Evolutionary conservation across 2,329 filamentous ascomycete genomes (phyloP).

Genomic region (Thielaviopsis ethacetica): DNA sequence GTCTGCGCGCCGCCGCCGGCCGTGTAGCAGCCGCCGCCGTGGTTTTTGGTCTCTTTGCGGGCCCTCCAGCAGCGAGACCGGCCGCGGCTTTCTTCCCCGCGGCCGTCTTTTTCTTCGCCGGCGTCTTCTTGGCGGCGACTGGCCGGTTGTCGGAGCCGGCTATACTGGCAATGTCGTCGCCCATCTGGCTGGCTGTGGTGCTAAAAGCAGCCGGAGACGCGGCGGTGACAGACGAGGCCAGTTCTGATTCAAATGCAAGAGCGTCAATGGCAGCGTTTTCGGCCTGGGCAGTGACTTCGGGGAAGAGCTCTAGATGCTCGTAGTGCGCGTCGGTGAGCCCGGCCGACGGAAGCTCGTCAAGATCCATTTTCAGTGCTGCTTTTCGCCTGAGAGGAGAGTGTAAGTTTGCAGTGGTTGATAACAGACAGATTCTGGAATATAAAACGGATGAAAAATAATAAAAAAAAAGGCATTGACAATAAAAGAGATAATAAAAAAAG

Average conservation of each 20-base stretch:
- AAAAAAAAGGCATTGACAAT: neutral
- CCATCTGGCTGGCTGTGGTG: constrained; percentile 1
- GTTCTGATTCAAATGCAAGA: constrained; percentile 1
- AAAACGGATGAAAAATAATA: neutral
- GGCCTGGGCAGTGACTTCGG: neutral
- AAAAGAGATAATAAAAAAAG: neutral
- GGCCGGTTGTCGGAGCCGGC: constrained; percentile 15
- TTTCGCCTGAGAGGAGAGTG: neutral
- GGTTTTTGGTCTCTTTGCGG: constrained; percentile 13
- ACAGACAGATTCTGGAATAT: neutral
- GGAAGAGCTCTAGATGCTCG: constrained; percentile 9
- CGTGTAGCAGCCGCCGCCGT: constrained; percentile 25
- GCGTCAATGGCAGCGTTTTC: constrained; percentile 1
- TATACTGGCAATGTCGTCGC: constrained; percentile 2
- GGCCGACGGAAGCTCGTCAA: constrained; percentile 9
- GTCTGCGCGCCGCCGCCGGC: constrained; percentile 20
- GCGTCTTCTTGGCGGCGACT: constrained; percentile 16
- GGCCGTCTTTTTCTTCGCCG: constrained; percentile 23
- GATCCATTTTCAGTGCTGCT: constrained; percentile 3
- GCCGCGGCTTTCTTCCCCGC: constrained; percentile 15
- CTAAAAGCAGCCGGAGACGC: constrained; percentile 2
- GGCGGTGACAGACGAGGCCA: constrained; percentile 2
- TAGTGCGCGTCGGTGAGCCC: constrained; percentile 6
- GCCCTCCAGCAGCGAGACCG: constrained; percentile 15
- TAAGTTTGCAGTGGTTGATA: neutral